These are phyloP conservation scores for Puccinia hordei DNA, from an alignment of 1,284 basidiomycete genomes.

Conservation along the genomic window DNA sequence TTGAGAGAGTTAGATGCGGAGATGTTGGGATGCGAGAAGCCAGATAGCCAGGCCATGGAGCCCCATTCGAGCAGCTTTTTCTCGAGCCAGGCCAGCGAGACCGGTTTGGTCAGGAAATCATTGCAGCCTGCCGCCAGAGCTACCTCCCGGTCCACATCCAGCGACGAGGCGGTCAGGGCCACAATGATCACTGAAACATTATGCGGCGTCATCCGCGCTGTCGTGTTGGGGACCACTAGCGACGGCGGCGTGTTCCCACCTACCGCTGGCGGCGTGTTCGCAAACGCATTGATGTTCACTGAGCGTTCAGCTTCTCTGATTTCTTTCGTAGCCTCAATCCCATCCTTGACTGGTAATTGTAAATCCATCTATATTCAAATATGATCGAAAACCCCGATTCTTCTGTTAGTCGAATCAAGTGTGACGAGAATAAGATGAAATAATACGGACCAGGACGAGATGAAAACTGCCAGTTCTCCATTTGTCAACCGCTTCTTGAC, in stretches of 20 bases:
- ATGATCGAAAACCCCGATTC: neutral
- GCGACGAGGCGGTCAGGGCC: slow-evolving; percentile 89
- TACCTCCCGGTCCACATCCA: slow-evolving; percentile 88
- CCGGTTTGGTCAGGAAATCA: slow-evolving; percentile 97
- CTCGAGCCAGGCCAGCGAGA: slow-evolving; percentile 91
- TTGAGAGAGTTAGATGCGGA: neutral
- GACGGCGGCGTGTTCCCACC: slow-evolving; percentile 43
- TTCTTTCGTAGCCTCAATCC: slow-evolving; percentile 93
- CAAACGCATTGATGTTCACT: slow-evolving; percentile 71
- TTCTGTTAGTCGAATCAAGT: neutral
- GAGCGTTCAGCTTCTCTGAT: slow-evolving; percentile 81
- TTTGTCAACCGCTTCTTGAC: slow-evolving; percentile 91
- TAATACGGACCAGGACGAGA: slow-evolving; percentile 77
- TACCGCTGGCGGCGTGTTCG: slow-evolving; percentile 65
- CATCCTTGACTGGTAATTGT: slow-evolving; percentile 98
- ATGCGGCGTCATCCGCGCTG: slow-evolving; percentile 66
- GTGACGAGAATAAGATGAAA: neutral
- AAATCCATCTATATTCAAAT: slow-evolving; percentile 83
- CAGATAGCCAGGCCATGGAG: slow-evolving; percentile 60
- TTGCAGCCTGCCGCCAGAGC: slow-evolving; percentile 98
- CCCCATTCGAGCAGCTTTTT: slow-evolving; percentile 99
- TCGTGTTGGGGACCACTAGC: slow-evolving; percentile 52
- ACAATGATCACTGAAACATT: slow-evolving; percentile 97
- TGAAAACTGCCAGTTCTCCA: slow-evolving; percentile 94
- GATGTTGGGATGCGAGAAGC: slow-evolving; percentile 53